Base-by-base conservation (phyloP, 2,329 filamentous ascomycete species). In the Rosellinia necatrix region DNA sequence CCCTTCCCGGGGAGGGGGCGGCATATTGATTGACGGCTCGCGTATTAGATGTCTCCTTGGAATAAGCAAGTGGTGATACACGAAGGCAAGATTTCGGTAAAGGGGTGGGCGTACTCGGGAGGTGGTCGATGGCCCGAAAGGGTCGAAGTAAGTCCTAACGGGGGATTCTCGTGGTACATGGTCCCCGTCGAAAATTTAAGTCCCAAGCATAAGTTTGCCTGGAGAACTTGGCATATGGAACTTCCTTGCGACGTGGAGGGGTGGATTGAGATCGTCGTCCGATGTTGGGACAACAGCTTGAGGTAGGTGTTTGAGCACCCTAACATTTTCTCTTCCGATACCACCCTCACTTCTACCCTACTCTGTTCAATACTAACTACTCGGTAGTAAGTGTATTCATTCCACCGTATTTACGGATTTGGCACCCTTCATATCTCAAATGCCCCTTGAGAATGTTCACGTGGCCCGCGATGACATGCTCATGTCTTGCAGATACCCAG, bases 151-250 rank as follows among this genome's bases (percentile, higher is more conserved):
- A 84, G 79, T 3, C 75, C 76, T 0, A 85, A 89, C 62, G 86
- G 86, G 0, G 86, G 86, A 0, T 81, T 78, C 61, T 79, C 78
- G 12, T 89, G 86, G 86, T 88, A 88, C 58, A 75, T 80, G 8
- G 82, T 88, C 0, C 85, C 85, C 0, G 72, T 73, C 0, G 78
- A 85, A 44, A 84, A 86, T 1, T 58, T 90, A 58, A 83, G 79
- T 2, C 77, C 76, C 60, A 90, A 90, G 70, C 79, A 83, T 44
- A 83, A 78, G 43, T 84, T 81, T 64, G 79, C 83, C 0, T 90
- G 87, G 87, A 73, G 87, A 10, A 78, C 78, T 0, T 90, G 87
- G 87, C 75, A 82, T 53, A 77, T 79, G 1, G 81, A 86, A 1
- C 64, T 90, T 0, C 86, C 87, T 0, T 82, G 83, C 55, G 83